A percentile compares a stretch with the other conserved stretches of the same genome.
Conservation (phyloP, 2,329 filamentous ascomycete genomes). For the Pseudofabraea citricarpa region DNA sequence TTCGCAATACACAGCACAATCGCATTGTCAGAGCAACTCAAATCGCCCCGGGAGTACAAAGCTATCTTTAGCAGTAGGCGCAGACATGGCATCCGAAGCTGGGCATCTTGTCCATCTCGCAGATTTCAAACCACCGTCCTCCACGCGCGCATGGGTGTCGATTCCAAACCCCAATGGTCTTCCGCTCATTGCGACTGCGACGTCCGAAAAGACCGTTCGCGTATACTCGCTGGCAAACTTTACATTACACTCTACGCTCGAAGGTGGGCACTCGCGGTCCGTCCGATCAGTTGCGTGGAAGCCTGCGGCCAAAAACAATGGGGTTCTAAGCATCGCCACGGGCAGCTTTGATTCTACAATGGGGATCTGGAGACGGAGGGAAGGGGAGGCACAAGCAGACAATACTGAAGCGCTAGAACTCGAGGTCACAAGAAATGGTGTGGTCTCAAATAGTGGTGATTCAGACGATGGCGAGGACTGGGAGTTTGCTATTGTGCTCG, state of each 20-base stretch:
- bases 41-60: too few relatives aligned
- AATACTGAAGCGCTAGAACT: conserved; percentile 34
- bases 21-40: too few relatives aligned
- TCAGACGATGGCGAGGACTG: conserved; percentile 68
- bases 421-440: conserved; percentile 31
- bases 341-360: conserved; percentile 93
- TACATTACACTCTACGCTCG: conserved; percentile 71
- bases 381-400: conserved; percentile 28
- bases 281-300: conserved; percentile 89
- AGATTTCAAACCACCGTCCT: conserved; percentile 43
- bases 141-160: conserved; percentile 78
- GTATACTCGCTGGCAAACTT: conserved; percentile 84
- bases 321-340: conserved; percentile 76
- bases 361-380: conserved; percentile 71
- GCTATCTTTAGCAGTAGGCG: too few relatives aligned
- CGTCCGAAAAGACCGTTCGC: conserved; percentile 79
- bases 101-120: conserved; percentile 16
- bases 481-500: conserved; percentile 86
- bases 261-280: conserved; percentile 85
- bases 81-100: too few relatives aligned
- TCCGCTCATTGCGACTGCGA: conserved; percentile 83
- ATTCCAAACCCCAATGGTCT: conserved; percentile 74
- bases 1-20: too few relatives aligned
- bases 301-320: conserved; percentile 54
- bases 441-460: conserved; percentile 30